Base-by-base conservation (phyloP, 2,329 filamentous ascomycete genomes). In the Colletotrichum sublineola region DNA sequence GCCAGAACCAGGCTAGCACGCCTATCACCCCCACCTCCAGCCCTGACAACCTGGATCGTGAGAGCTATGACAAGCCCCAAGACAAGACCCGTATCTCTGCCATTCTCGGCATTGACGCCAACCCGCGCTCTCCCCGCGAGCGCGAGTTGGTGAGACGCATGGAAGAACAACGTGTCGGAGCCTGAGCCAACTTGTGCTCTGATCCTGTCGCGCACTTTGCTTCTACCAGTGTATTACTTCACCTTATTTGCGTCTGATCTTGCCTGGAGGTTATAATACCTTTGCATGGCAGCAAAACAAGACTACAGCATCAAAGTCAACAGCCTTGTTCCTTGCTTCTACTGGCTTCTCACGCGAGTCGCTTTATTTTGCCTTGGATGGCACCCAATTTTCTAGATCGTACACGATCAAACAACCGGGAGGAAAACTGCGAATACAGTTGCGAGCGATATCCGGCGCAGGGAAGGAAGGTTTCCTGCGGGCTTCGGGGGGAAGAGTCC, bases 21-120 rank as follows among this genome's bases (percentile, higher is more conserved):
- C 88, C 88, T 60, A 85, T 90, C 76, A 89, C 88, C 11, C 86
- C 87, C 8, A 81, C 85, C 53, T 84, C 86, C 40, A 86, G 87
- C 77, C 85, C 88, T 0, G 86, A 87, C 55, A 80, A 82, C 65
- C 57, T 63, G 55, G 84, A 86, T 62, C 82, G 85, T 58, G 82
- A 85, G 9, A 71, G 76, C n/a, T 81, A 84, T 71, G 80, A 79
- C 68, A 82, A 82, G 75, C 52, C 73, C 68, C 81, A 84, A 65
- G 88, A 90, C 76, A 88, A 85, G 84, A 91, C 89, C 46, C 85
- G 89, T 75, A 91, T 92, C 75, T 89, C 89, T 55, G 88, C 89
- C 44, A 89, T 92, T 68, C 82, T 91, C 33, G 89, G 88, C 50
- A 89, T 89, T 74, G 88, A 90, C 76, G 86, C 87, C 50, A 87